Base-by-base conservation (phyloP, 2,329 filamentous ascomycete species). In the Trichoderma sp. region DNA sequence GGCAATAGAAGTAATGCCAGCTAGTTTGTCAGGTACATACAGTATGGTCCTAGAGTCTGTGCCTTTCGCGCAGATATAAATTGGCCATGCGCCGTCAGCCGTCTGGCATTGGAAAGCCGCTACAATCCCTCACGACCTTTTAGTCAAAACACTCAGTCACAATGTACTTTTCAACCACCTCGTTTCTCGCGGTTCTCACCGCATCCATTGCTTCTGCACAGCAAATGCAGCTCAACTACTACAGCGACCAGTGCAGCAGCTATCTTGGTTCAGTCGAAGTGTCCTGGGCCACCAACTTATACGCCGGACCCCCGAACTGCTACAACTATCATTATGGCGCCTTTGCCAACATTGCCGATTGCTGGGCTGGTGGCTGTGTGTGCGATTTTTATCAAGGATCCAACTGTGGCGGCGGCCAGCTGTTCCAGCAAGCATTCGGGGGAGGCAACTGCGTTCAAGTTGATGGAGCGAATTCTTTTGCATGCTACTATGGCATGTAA, bases 171-270 rank as follows among this genome's bases (percentile, higher is more conserved):
- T 60, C 58, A 46, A 49, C 58, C 5, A 30, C 46, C 13, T 52
- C 59, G 30, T 34, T 63, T 24, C 46, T 63, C 8, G 30, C 59
- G 28, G 59, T 63, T 16, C 59, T 63, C 24, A 13, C 59, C 43
- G 46, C 59, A 43, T 52, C 46, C 13, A 3, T 26, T 37, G 43
- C 59, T 14, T 21, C 59, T 26, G 59, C 59, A 11, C n/a, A 34
- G 13, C 59, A 52, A 52, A 49, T 63, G 59, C 43, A 63, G 26
- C 8, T 63, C n/a, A 63, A 63, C 21, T 52, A 52, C 16, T 63
- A 51, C n/a, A 52, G 21, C 14, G 28, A 63, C 24, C n/a, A 43
- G 6, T 63, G 59, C 43, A 51, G 46, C n/a, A 34, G 24, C 30
- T 52, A 52, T 21, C 39, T n/a, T 1, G 59, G 59, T 10, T 14